Evolutionary conservation across 129 eudicot species (phyloP).

Genomic region (carrot (Daucus carota)): DNA sequence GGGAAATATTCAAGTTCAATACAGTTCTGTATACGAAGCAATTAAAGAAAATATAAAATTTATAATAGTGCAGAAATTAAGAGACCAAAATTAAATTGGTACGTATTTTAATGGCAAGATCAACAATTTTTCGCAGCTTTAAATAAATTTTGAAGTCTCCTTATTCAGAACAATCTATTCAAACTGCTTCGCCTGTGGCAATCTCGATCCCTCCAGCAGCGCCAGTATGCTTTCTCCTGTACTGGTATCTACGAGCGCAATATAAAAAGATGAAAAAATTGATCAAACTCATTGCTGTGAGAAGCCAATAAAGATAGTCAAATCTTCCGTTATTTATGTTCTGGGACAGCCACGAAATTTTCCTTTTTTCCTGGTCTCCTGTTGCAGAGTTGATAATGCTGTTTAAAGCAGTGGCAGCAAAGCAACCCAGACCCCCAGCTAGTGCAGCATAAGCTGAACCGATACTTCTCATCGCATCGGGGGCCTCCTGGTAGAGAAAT

Average conservation of each 20-base stretch:
- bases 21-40: too few relatives aligned
- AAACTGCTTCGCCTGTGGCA: neutral
- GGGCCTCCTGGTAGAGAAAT: slow-evolving; percentile 85
- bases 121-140: neutral
- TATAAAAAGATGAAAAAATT: slow-evolving; percentile 59
- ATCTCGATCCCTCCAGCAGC: slow-evolving; percentile 10
- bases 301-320: slow-evolving; percentile 87
- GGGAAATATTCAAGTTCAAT: too few relatives aligned
- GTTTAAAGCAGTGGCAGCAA: slow-evolving; percentile 64
- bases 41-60: too few relatives aligned
- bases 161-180: neutral
- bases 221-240: slow-evolving; percentile 33
- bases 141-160: neutral
- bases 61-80: too few relatives aligned
- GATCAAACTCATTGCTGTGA: slow-evolving; percentile 52
- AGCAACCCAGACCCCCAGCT: slow-evolving; percentile 92
- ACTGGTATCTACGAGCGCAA: slow-evolving; percentile 58
- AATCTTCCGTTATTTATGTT: slow-evolving; percentile 76
- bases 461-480: slow-evolving; percentile 95
- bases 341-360: slow-evolving; percentile 77
- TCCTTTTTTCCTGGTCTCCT: slow-evolving; percentile 28
- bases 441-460: slow-evolving; percentile 95
- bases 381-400: slow-evolving; percentile 66
- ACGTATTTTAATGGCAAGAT: neutral
- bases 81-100: too few relatives aligned